Base-by-base conservation (phyloP, 2,329 filamentous ascomycete genomes). In the Sporothrix humicola region DNA sequence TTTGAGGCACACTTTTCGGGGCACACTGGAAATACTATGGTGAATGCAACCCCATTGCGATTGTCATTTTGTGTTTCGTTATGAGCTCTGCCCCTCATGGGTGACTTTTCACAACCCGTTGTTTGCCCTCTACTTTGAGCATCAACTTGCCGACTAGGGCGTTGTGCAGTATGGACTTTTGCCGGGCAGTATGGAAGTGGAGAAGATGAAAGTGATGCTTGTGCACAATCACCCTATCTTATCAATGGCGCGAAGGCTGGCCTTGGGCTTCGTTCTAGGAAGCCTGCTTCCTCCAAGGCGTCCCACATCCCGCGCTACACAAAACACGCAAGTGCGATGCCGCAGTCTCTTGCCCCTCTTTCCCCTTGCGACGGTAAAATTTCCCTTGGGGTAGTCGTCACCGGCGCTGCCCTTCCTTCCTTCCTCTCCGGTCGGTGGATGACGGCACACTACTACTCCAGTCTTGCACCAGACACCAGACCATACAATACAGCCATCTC, bases 271-370 rank as follows among this genome's bases (percentile, higher is more conserved):
- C 12, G 59, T 65, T 46, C 42, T 44, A 13, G 66, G 66, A 69
- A 69, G 66, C 50, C 26, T 58, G 50, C n/a, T 69, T 56, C 68
- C n/a, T 58, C 50, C 44, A 20, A n/a, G n/a, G 26, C 17, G 65
- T 69, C 48, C 65, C 65, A 69, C 65, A 69, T 54, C 46, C 65
- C 48, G 65, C 65, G 65, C 65, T 69, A 69, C 46, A 52, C 48
- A 54, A 48, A 44, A 52, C 37, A 13, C 17, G 23, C 70, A 52
- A 31, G 13, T 65, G 59, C 59, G 71, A 66, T 72, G 71, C 71
- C 71, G 48, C 31, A 72, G 10, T n/a, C 56, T 65, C 46, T 44
- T 72, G 63, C 63, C n/a, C 17, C 48, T 63, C 52, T 37, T 50
- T 37, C 68, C 52, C 48, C 66, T 52, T 13, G 42, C 15, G 10